Evolutionary conservation across 1,284 basidiomycete genomes (phyloP).

Genomic region (Sutorius eximius): DNA sequence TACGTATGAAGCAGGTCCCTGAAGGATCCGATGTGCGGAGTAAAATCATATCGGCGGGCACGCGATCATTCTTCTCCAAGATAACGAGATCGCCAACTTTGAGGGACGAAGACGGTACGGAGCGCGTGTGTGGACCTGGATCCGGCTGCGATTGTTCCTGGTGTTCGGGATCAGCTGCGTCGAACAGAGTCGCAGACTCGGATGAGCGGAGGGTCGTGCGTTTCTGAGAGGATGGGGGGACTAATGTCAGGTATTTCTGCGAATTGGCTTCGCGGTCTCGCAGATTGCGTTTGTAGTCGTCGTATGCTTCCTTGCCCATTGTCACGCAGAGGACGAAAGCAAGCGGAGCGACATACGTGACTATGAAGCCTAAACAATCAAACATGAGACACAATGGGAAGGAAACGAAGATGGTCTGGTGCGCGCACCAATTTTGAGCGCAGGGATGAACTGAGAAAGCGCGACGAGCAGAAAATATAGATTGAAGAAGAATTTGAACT

Average conservation of each 20-base stretch:
- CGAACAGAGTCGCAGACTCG: constrained; percentile 23
- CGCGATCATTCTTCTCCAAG: constrained; percentile 95
- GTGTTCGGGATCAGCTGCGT: constrained; percentile 21
- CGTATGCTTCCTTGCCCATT: constrained; percentile 98
- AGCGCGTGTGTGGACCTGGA: constrained; percentile 58
- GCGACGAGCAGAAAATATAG: constrained; percentile 98
- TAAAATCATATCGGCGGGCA: constrained; percentile 93
- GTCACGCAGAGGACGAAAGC: constrained; percentile 94
- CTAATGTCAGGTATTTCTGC: constrained; percentile 83
- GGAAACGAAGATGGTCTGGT: neutral
- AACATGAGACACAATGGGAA: neutral
- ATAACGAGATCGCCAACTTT: constrained; percentile 91
- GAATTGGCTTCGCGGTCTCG: constrained; percentile 96
- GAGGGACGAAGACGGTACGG: constrained; percentile 85
- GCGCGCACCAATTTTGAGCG: constrained; percentile 86
- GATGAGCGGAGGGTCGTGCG: constrained; percentile 34
- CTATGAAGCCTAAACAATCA: constrained; percentile 74
- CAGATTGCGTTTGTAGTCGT: constrained; percentile 92
- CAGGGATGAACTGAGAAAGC: constrained; percentile 93
- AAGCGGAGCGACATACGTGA: constrained; percentile 94
- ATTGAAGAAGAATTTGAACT: constrained; percentile 99
- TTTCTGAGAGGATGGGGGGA: constrained; percentile 44
- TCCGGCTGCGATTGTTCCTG: constrained; percentile 26
- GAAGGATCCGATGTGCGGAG: constrained; percentile 83
- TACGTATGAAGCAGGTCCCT: constrained; percentile 96